Evolutionary conservation across 768 basidiomycete genomes (phyloP), one percentile per base, ranked within the genome.

Genomic region (Bullera alba): DNA sequence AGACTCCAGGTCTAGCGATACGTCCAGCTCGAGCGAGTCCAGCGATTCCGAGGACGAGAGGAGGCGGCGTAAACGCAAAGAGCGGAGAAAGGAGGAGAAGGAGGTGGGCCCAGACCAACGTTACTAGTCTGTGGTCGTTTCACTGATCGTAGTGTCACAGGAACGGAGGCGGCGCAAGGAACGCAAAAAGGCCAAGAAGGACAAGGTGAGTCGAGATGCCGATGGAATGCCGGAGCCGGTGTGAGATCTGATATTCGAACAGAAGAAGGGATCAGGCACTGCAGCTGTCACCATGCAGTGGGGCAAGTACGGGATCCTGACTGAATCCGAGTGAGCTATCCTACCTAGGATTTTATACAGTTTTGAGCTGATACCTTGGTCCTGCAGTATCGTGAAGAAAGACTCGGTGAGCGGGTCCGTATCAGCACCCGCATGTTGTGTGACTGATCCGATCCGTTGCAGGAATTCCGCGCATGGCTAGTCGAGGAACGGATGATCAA

Each of bases 401-500:
- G 81, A 80, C 26, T 79, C 64, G 41, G 68, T 71, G 35, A 27
- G 44, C 25, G 26, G 22, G 27, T 26, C 36, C n/a, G n/a, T n/a
- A n/a, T n/a, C n/a, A n/a, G n/a, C n/a, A n/a, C n/a, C 30, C 38
- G 22, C 1, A 38, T 42, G 34, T 32, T 21, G 23, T 14, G 21
- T 41, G n/a, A 23, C 19, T 21, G 8, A 22, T 21, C 8, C 8
- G 25, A 3, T 16, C 26, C 12, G 21, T 8, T 22, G 1, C 34
- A 83, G 53, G 91, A 95, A 73, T 95, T 93, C 71, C 79, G 86
- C 46, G 81, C 86, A 2, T 95, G 91, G 91, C 81, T 93, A 3
- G 82, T 95, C 12, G 91, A 95, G 69, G 91, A 95, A 67, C 82
- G 86, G 39, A 87, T 84, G 67, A 77, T 89, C 58, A 93, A 93